Evolutionary conservation across 148 eudicot species (phyloP).

Genomic region (Vaccinium macrocarpon): DNA sequence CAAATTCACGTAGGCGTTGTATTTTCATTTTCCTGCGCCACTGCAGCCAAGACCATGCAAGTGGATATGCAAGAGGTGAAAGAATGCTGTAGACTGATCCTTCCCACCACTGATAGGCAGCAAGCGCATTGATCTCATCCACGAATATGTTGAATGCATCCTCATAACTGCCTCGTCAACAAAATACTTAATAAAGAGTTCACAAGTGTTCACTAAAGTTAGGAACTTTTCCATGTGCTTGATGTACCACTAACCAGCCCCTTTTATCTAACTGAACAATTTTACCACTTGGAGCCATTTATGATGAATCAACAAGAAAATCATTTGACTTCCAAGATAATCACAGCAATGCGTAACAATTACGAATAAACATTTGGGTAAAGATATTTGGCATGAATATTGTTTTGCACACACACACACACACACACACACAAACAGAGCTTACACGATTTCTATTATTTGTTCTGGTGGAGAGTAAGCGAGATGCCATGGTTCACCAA

Average conservation of each 20-base stretch:
- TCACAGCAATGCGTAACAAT: neutral
- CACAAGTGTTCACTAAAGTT: neutral
- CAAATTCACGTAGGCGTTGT: slow-evolving; percentile 85
- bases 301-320: neutral
- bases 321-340: slow-evolving; percentile 4
- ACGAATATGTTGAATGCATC: slow-evolving; percentile 95
- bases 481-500: slow-evolving; percentile 98
- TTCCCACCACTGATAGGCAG: slow-evolving; percentile 99
- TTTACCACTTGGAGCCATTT: neutral
- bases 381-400: neutral
- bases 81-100: slow-evolving; percentile 83
- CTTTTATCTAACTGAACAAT: neutral
- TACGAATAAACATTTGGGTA: neutral
- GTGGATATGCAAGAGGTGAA: slow-evolving; percentile 70
- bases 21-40: slow-evolving; percentile 84
- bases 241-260: neutral
- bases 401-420: neutral
- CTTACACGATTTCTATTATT: slow-evolving; percentile 91
- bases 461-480: slow-evolving; percentile 91
- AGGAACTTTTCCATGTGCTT: neutral
- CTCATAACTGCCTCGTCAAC: slow-evolving; percentile 56
- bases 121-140: slow-evolving; percentile 82
- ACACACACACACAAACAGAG: slow-evolving; percentile 3
- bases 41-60: slow-evolving; percentile 98
- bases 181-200: neutral